Base-by-base conservation (phyloP, 1,284 basidiomycete species). In the Garcileccinum viscosum region DNA sequence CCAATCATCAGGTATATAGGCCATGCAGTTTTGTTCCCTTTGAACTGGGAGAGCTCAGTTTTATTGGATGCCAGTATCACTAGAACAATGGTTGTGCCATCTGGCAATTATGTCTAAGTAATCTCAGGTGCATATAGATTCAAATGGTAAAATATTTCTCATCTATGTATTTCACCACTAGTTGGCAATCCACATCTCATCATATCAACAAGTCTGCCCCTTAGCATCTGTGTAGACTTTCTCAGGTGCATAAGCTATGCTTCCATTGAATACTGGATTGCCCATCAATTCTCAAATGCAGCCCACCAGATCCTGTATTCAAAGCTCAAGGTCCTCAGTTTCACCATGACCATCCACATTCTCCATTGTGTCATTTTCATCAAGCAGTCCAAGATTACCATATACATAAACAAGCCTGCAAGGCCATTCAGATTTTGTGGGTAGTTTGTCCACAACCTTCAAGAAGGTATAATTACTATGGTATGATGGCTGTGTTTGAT, bases 371-470 rank as follows among this genome's bases (percentile, higher is more conserved):
- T 14, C 38, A 8, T 62, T 15, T 53, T 27, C 50, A 44, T 62
- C 30, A 4, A 62, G 12, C 22, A 30, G 61, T 30, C 61, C 58
- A 35, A 59, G 33, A n/a, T 59, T 33, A 22, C 58, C 47, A n/a
- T 59, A 33, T 5, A 59, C 32, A 35, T 22, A 22, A 17, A 59
- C 33, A 24, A 63, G 44, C n/a, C 15, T 33, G 35, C 33, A 37
- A 12, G 33, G 64, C 77, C 80, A 82, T 3, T 69, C 65, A 1
- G 69, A 65, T 1, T 78, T 75, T 3, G 9, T 42, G 0, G 76
- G 76, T 6, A 80, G 68, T 11, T 30, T 3, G 32, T 77, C 72
- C 7, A 81, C 50, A 11, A 68, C 60, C 11, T 76, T 63, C 9
- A 76, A 60, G 37, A 80, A 74, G 0, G 65, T 66, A 22, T 69